phyloP scores from a whole-genome alignment of 2,329 filamentous ascomycete genomes.

The Cladosporium halotolerans region DNA sequence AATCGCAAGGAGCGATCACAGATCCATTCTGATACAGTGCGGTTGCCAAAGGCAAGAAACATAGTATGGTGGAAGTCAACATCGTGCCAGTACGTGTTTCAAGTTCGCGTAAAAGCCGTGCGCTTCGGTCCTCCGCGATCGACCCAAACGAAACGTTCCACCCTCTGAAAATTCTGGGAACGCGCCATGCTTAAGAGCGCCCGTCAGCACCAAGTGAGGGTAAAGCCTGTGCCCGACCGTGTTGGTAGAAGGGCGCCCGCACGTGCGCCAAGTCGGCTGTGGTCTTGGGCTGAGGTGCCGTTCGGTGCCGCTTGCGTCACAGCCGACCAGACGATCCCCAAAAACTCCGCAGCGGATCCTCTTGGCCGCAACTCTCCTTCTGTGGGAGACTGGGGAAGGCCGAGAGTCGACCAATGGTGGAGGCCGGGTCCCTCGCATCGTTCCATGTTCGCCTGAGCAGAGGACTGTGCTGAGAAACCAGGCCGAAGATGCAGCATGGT shows the following conservation, averaged over 20 bases:
- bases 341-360: background rate
- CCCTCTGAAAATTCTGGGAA: too few species aligned
- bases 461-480: too few species aligned
- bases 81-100: background rate
- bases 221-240: background rate
- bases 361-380: background rate
- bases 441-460: too few species aligned
- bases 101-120: background rate
- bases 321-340: background rate
- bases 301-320: conserved; percentile 9
- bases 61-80: conserved; percentile 3
- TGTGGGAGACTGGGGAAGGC: background rate
- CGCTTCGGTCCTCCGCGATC: too few species aligned
- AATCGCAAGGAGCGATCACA: conserved; percentile 59
- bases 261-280: conserved; percentile 11
- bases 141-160: too few species aligned
- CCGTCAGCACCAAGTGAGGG: background rate
- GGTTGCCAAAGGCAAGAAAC: conserved; percentile 10
- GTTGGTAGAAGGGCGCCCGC: background rate
- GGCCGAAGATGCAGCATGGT: too few species aligned
- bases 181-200: too few species aligned
- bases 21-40: conserved; percentile 56
- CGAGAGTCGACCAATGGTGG: too few species aligned
- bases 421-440: too few species aligned
- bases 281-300: conserved; percentile 1